phyloP scores from a whole-genome alignment of 345 rosid genomes.

The Citrus unshiu region DNA sequence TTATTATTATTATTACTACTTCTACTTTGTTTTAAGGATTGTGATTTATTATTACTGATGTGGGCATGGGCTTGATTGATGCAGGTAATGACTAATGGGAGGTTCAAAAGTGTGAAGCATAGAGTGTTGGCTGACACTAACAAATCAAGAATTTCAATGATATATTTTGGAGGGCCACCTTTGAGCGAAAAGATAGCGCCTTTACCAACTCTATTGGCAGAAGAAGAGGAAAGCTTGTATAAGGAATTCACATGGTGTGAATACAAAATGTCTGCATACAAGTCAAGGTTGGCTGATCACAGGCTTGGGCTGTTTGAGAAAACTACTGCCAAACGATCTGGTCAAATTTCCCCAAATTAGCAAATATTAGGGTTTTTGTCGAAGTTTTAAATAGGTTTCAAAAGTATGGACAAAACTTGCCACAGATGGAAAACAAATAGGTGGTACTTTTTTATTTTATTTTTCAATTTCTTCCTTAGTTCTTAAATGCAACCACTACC shows the following conservation, averaged over 20 bases:
- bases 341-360: constrained; percentile 18
- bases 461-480: background rate
- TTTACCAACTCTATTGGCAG: constrained; percentile 39
- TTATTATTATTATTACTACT: rapidly evolving
- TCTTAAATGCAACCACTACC: constrained; percentile 4
- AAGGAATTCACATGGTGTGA: constrained; percentile 85
- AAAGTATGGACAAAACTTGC: constrained; percentile 21
- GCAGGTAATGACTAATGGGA: constrained; percentile 92
- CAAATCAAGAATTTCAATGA: constrained; percentile 79
- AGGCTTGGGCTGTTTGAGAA: constrained; percentile 75
- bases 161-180: constrained; percentile 84
- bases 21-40: background rate
- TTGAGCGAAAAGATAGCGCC: constrained; percentile 57
- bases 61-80: constrained; percentile 4
- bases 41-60: background rate
- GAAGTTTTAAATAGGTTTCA: background rate
- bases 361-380: constrained; percentile 20
- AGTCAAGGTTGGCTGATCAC: constrained; percentile 68
- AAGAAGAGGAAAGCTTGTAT: constrained; percentile 66
- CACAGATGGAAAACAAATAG: constrained; percentile 31
- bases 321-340: constrained; percentile 1
- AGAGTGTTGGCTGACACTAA: constrained; percentile 63
- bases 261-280: constrained; percentile 72
- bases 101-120: constrained; percentile 83
- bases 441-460: background rate